phyloP scores from a whole-genome alignment of 2,329 filamentous ascomycete species.

The Penicillium sp. region DNA sequence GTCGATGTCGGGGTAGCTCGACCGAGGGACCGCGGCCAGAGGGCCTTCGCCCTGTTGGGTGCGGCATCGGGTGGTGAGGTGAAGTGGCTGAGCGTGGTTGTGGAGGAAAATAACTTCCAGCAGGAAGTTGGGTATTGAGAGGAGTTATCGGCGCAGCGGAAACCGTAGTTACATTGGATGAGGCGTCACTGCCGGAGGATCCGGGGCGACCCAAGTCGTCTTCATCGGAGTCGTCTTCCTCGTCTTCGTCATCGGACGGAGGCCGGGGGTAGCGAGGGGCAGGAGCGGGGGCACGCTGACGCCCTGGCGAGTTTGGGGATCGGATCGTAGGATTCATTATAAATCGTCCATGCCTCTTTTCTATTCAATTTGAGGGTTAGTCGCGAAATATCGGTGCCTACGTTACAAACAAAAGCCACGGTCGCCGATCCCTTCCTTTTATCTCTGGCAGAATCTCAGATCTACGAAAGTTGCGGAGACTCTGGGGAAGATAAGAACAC shows the following conservation, averaged over 20 bases:
- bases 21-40: constrained; percentile 38
- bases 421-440: constrained; percentile 12
- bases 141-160: constrained; percentile 41
- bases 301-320: constrained; percentile 19
- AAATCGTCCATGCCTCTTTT: constrained; percentile 16
- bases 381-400: not conserved
- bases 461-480: constrained; percentile 6
- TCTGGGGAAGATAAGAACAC: not conserved
- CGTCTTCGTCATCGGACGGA: constrained; percentile 21
- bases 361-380: not conserved
- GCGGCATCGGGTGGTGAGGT: constrained; percentile 37
- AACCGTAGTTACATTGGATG: constrained; percentile 45
- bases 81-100: constrained; percentile 31
- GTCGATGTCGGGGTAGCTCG: constrained; percentile 42
- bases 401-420: constrained; percentile 9
- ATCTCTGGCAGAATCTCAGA: constrained; percentile 6
- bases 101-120: constrained; percentile 24
- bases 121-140: constrained; percentile 27
- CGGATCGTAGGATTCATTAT: constrained; percentile 20
- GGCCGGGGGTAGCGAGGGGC: constrained; percentile 16
- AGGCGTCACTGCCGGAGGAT: constrained; percentile 48
- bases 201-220: constrained; percentile 37
- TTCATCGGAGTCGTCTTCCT: constrained; percentile 28
- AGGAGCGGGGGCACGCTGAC: constrained; percentile 20
- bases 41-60: constrained; percentile 37